These are phyloP conservation scores for Acacia acuminata DNA, from an alignment of 306 rosid genomes.

Conservation along the genomic window DNA sequence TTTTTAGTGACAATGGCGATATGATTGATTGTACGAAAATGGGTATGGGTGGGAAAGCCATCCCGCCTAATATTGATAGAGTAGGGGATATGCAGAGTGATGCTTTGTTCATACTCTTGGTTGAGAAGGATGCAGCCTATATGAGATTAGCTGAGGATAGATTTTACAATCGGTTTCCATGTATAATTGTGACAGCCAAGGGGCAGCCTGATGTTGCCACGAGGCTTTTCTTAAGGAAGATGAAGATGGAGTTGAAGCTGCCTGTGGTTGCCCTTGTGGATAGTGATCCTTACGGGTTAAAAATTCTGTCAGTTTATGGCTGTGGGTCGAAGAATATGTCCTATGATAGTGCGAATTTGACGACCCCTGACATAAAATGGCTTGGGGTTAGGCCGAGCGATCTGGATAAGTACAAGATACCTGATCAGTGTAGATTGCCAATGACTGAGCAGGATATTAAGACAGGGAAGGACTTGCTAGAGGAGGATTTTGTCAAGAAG, in stretches of 20 bases:
- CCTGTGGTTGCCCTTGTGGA: conserved; percentile 90
- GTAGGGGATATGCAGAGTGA: conserved; percentile 96
- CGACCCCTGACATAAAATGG: conserved; percentile 96
- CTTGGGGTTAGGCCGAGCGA: conserved; percentile 89
- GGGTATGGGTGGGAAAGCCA: conserved; percentile 97
- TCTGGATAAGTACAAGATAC: conserved; percentile 91
- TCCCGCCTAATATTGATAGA: conserved; percentile 86
- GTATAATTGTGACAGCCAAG: conserved; percentile 77
- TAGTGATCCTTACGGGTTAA: conserved; percentile 90
- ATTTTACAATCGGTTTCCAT: conserved; percentile 85
- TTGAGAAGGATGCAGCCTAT: conserved; percentile 94
- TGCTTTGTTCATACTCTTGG: conserved; percentile 80
- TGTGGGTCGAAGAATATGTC: conserved; percentile 97
- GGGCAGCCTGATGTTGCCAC: conserved; percentile 95
- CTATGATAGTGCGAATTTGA: conserved; percentile 84
- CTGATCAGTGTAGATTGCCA: conserved; percentile 86
- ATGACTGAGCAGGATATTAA: conserved; percentile 98
- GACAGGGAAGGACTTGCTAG: conserved; percentile 90
- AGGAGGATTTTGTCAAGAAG: conserved; percentile 96
- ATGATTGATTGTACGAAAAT: conserved; percentile 94
- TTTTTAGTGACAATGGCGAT: conserved; percentile 93
- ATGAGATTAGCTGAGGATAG: conserved; percentile 90
- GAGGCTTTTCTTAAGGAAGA: conserved; percentile 82
- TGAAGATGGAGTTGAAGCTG: conserved; percentile 86
- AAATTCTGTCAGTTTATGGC: conserved; percentile 85